Conservation (phyloP, 2,329 filamentous ascomycete genomes). For the Pseudocercospora ulei region DNA sequence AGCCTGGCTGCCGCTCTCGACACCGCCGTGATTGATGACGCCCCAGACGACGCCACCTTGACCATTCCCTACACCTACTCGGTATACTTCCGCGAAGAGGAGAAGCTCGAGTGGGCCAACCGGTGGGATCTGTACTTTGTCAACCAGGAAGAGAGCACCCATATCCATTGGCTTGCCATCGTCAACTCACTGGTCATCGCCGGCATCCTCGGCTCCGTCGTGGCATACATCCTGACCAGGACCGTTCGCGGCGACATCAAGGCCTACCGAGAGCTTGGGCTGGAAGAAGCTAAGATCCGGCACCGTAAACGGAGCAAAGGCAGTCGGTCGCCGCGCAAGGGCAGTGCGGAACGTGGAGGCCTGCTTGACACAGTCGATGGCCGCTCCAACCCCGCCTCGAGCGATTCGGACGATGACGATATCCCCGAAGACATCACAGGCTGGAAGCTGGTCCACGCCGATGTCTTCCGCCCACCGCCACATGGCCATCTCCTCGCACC, state of each 20-base stretch:
- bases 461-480: conserved; percentile 68
- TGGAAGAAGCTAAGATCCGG: conserved; percentile 57
- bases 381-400: conserved; percentile 46
- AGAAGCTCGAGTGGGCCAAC: conserved; percentile 68
- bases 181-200: conserved; percentile 79
- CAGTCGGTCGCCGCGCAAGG: conserved; percentile 38
- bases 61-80: conserved; percentile 80
- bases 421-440: conserved; percentile 68
- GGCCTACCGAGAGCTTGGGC: conserved; percentile 54
- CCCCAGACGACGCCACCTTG: conserved; percentile 56
- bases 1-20: conserved; percentile 48
- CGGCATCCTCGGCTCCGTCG: conserved; percentile 64
- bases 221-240: conserved; percentile 69
- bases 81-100: conserved; percentile 78
- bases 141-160: conserved; percentile 70
- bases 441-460: conserved; percentile 82
- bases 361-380: conserved; percentile 35
- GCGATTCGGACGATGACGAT: conserved; percentile 56
- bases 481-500: conserved; percentile 67
- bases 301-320: conserved; percentile 43
- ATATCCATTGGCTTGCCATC: conserved; percentile 81
- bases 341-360: conserved; percentile 43
- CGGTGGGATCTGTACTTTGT: conserved; percentile 87
- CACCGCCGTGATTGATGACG: conserved; percentile 44
- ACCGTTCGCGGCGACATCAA: conserved; percentile 73